A percentile compares a stretch with the other conserved stretches of the same genome.
Evolutionary conservation across 345 rosid genomes (phyloP).

Genomic region (Microcos paniculata): DNA sequence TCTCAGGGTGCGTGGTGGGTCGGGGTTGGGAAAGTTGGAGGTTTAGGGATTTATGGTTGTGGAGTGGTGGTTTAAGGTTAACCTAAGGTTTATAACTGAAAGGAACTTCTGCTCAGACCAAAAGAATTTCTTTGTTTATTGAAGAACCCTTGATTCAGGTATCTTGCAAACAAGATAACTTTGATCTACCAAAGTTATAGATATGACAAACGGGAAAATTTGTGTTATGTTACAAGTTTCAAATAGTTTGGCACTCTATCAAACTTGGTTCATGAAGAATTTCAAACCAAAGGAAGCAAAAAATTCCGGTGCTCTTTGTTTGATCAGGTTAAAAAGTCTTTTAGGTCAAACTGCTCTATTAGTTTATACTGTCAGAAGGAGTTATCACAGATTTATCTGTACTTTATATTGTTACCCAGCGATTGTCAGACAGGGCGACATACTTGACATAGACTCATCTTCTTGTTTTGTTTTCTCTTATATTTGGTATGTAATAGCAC

Average conservation of each 20-base stretch:
- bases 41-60: neutral
- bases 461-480: neutral
- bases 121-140: neutral
- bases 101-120: neutral
- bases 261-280: neutral
- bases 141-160: neutral
- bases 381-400: neutral
- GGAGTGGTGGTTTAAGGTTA: neutral
- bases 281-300: neutral
- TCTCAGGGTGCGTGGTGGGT: neutral
- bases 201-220: neutral
- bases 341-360: neutral
- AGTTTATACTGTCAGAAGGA: neutral
- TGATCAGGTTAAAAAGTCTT: neutral
- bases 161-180: neutral
- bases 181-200: neutral
- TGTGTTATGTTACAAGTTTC: neutral
- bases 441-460: neutral
- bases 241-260: neutral
- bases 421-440: neutral
- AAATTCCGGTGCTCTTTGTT: neutral
- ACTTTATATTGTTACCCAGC: neutral
- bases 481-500: neutral
- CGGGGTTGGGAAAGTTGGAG: neutral
- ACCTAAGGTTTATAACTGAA: neutral